Base-by-base conservation (phyloP, 1,284 basidiomycete genomes). In the Austroboletus novae-zelandiae region DNA sequence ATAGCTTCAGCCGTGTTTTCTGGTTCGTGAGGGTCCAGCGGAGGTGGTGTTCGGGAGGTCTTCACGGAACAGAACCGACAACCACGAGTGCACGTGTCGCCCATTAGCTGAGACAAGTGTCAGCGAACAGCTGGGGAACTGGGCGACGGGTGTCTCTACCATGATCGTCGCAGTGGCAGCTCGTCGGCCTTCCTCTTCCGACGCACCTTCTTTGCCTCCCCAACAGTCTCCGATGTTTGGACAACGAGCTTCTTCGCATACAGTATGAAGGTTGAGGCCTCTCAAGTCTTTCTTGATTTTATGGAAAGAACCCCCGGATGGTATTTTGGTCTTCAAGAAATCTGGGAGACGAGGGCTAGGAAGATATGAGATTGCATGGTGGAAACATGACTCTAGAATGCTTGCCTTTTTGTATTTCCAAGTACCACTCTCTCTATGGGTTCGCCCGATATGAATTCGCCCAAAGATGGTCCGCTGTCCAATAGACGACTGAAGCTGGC, bases 181-280 rank as follows among this genome's bases (percentile, higher is more conserved):
- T 48, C 85, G 84, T 62, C 89, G 87, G 40, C 84, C 87, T 51
- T 89, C 86, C 52, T 79, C 79, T 50, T 85, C 84, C 18, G 84
- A 84, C n/a, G 74, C 79, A 47, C 80, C 83, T 41, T 85, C 79
- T 60, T 86, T 88, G 2, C 95, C 95, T 45, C 97, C 95, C 97
- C 97, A 99, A 69, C 97, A 99, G 65, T 99, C 96, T 29, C 96
- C 97, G 51, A 99, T 98, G 65, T 99, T 99, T 1, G 97, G 97
- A 77, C 97, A 99, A 54, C 95, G 83, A 25, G 97, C 97, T 71
- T 99, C 97, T 70, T 99, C 97, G 64, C 97, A 99, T 1, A 99
- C 97, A 0, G 97, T 99, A 64, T 96, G 93, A 44, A 99, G 74
- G 9, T 84, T 83, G 1, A 99, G 79, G 1, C 94, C 95, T 49